These are phyloP conservation scores for Poa pratensis DNA, from an alignment of 176 grass and related monocot species.

Conservation along the genomic window DNA sequence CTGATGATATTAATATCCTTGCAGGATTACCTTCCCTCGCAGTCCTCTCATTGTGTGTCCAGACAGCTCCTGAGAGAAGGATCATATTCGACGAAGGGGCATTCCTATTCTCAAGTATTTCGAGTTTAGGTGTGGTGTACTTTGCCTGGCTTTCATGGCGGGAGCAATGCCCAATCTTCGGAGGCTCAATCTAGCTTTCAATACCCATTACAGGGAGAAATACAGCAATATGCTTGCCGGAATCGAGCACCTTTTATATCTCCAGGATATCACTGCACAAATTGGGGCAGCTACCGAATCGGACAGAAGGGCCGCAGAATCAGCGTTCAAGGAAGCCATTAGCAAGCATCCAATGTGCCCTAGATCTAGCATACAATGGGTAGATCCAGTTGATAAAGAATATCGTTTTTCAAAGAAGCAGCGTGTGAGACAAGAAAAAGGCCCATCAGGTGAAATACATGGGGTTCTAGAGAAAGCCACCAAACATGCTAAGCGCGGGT, in stretches of 20 bases:
- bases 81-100: not conserved
- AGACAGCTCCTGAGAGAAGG: not conserved
- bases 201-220: not conserved
- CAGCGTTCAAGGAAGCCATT: not conserved
- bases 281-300: not conserved
- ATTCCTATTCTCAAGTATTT: conserved; percentile 23
- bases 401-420: not conserved
- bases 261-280: not conserved
- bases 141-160: not conserved
- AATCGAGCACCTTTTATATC: conserved; percentile 10
- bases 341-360: conserved; percentile 14
- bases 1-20: not conserved
- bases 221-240: conserved; percentile 2
- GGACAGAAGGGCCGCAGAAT: not conserved
- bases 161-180: not conserved
- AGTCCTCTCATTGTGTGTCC: not conserved
- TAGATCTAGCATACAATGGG: not conserved
- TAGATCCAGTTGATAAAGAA: conserved; percentile 11
- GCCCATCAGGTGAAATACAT: not conserved
- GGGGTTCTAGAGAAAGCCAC: not conserved
- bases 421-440: not conserved
- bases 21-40: not conserved
- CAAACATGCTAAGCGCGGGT: not conserved
- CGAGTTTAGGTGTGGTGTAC: not conserved
- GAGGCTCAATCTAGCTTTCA: conserved; percentile 15